Base-by-base conservation (phyloP, 148 eudicot genomes). In the Camellia lanceoleosa region DNA sequence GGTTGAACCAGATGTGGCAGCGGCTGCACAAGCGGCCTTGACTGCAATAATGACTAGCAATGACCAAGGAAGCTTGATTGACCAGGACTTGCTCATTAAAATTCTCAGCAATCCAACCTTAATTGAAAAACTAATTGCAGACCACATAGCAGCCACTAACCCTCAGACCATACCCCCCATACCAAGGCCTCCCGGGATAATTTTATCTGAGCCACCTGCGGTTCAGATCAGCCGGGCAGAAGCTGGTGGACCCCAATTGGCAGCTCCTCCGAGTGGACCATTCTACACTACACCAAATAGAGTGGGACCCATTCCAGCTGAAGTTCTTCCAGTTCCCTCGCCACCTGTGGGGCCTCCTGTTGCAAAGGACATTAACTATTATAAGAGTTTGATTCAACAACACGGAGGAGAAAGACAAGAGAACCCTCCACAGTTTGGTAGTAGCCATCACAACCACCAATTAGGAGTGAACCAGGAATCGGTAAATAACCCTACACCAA, bases 371-470 rank as follows among this genome's bases (percentile, higher is more conserved):
- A 81, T 88, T 5, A 91, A 83, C 81, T 92, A 92, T 62, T 91
- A 87, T 73, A 91, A 88, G 88, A 89, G 87, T 79, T 86, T 91
- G 79, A 88, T 91, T 81, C 97, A 93, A 80, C 97, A 91, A 83
- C 94, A 93, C 13, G 97, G 94, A 51, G 93, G 84, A 49, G 92
- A 88, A 23, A 91, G 83, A 56, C 83, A 73, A 63, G 95, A 90
- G 64, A 81, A 68, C 15, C 43, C 61, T 54, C 83, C 85, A 60
- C 86, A 84, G 43, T 87, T 77, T 52, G 61, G 65, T 51, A 76
- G 65, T 51, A 76, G 66, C 61, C 85, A 66, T 19, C 79, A 76
- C 74, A 86, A 75, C 78, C 88, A 86, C 30, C 89, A 79, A 16
- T 61, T 80, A 7, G 83, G 84, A 47, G 44, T 77, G 56, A 81